Evolutionary conservation across 441 rosid species (phyloP), one percentile per base, ranked within the genome.

Genomic region (Gossypium schwendimanii): DNA sequence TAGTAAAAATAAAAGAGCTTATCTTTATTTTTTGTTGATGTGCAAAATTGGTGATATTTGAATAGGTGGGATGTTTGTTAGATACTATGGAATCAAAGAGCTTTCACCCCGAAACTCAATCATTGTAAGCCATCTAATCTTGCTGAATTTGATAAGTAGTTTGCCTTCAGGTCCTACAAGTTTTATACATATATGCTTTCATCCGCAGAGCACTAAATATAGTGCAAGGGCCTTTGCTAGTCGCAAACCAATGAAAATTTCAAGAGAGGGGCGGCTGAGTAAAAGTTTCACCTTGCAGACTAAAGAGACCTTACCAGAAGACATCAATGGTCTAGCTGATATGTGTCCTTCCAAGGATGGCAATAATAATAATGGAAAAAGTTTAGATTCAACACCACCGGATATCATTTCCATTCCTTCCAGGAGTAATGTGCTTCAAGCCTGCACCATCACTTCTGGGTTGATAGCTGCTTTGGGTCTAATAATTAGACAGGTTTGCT

Each of bases 391-490:
- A 14, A 15, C 63, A 74, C 23, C 70, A 21, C 75, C 47, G 60
- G 75, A 54, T 66, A 71, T 77, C 3, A 45, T 45, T 33, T 74
- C 73, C 23, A 58, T 78, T 20, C 84, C 94, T 80, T 82, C 93
- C 6, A 85, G 96, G 76, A 81, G 83, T 69, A 81, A 80, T 75
- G 97, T 92, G 75, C 96, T 94, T 81, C 87, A 82, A 77, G 91
- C 97, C 0, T 92, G 98, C 65, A 72, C 76, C 12, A 68, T 86
- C 70, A 90, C 97, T 59, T 92, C 96, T 17, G 96, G 93, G 39
- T 76, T 84, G 26, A 80, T 94, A 70, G 84, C 91, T 80, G 90
- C 89, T 70, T 70, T 89, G 63, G 96, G 92, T 73, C 23, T 86
- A 26, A 75, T 85, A 59, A 80, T 90, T 80, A 83, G 98, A 69